Conservation (phyloP, 306 rosid genomes). For the Rosa persica region DNA sequence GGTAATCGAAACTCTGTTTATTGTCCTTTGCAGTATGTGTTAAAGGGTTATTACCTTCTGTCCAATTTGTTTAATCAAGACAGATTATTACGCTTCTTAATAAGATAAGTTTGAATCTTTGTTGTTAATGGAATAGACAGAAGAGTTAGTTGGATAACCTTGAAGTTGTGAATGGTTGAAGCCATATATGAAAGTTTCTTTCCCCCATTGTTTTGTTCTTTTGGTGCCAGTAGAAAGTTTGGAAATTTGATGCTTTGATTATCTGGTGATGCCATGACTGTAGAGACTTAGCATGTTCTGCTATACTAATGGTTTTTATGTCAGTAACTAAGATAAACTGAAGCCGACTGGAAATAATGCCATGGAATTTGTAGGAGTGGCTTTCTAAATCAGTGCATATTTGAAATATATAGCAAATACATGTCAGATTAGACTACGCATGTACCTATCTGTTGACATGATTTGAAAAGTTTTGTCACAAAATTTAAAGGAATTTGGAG, state of each 20-base stretch:
- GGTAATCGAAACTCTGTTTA: neutral
- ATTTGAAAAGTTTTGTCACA: neutral
- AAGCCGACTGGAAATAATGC: neutral
- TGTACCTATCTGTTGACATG: neutral
- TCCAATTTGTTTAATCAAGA: too few species aligned
- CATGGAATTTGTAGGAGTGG: neutral
- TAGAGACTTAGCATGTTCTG: neutral
- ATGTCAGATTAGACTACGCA: neutral
- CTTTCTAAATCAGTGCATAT: neutral
- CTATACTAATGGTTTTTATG: neutral
- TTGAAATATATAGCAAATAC: neutral
- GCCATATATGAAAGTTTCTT: neutral
- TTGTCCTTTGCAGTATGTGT: neutral
- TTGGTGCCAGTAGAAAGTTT: neutral
- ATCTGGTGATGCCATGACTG: neutral
- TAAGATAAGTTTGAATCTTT: neutral
- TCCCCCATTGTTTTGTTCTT: neutral
- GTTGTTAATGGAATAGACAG: neutral
- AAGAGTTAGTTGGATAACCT: neutral
- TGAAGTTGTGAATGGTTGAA: neutral
- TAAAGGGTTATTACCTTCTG: too few species aligned
- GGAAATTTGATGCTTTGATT: conserved; percentile 10
- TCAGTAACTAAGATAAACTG: neutral
- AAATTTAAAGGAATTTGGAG: neutral
- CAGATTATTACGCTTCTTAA: neutral